phyloP scores from a whole-genome alignment of 768 basidiomycete species.

The Trametes meyenii region DNA sequence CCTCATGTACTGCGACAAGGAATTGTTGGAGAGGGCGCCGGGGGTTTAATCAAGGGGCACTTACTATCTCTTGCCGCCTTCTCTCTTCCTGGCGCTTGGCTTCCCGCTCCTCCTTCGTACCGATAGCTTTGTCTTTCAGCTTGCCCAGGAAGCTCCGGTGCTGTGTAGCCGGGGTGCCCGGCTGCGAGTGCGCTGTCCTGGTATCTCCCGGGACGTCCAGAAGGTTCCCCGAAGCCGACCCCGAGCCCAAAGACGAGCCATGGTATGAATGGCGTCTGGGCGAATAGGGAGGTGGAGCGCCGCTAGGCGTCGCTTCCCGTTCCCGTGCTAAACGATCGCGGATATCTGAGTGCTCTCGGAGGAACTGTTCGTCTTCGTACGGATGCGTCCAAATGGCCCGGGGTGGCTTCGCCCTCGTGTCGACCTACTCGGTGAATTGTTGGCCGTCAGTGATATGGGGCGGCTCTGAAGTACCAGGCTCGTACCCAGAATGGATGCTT shows the following conservation, averaged over 20 bases:
- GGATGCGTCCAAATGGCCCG: conserved; percentile 76
- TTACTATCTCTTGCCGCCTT: conserved; percentile 29
- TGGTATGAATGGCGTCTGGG: conserved; percentile 33
- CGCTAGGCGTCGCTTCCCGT: conserved; percentile 12
- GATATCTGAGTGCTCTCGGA: conserved; percentile 55
- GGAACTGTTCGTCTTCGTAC: conserved; percentile 66
- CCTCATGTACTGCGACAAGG: conserved; percentile 23
- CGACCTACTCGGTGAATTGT: conserved; percentile 50
- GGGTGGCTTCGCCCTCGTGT: conserved; percentile 63
- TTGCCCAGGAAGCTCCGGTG: conserved; percentile 61
- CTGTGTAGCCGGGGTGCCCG: conserved; percentile 25
- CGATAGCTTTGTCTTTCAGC: conserved; percentile 64
- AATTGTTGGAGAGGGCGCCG: neutral
- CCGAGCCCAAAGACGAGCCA: conserved; percentile 16
- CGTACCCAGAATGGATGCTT: conserved; percentile 55
- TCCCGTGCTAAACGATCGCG: conserved; percentile 38
- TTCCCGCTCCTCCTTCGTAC: conserved; percentile 67
- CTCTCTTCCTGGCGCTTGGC: conserved; percentile 35
- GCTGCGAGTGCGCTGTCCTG: conserved; percentile 19
- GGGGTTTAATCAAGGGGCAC: neutral
- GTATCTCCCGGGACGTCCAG: conserved; percentile 18
- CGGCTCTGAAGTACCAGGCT: neutral
- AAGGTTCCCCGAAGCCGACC: conserved; percentile 4
- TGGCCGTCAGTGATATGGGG: neutral
- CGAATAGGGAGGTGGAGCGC: conserved; percentile 29